Evolutionary conservation across 805 yeast species (phyloP).

Genomic region (Metschnikowia lochheadii): DNA sequence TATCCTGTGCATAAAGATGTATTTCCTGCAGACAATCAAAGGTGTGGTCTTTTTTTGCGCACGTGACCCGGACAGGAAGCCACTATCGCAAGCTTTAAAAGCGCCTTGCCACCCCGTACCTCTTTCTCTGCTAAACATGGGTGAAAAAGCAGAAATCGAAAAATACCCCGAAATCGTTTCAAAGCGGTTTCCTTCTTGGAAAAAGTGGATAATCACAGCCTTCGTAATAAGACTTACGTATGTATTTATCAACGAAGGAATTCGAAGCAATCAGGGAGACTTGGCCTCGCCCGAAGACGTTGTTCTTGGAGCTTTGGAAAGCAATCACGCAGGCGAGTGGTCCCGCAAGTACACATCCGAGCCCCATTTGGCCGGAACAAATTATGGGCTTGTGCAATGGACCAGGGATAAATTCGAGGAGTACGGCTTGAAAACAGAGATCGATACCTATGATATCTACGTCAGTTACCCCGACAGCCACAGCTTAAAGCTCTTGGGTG

Average conservation of each 20-base stretch:
- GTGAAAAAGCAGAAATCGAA: not conserved
- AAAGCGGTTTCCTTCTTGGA: not conserved
- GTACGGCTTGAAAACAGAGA: constrained; percentile 49
- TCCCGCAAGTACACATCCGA: constrained; percentile 46
- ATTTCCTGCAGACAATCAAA: too few species aligned
- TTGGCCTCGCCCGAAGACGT: constrained; percentile 10
- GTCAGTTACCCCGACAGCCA: constrained; percentile 49
- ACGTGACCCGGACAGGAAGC: not conserved
- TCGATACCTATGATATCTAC: constrained; percentile 56
- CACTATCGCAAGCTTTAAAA: not conserved
- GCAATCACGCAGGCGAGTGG: constrained; percentile 50
- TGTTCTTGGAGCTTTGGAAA: constrained; percentile 29
- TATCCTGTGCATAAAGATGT: too few species aligned
- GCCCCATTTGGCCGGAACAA: constrained; percentile 51
- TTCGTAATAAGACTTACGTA: too few species aligned
- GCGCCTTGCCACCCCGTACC: not conserved
- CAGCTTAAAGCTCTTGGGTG: constrained; percentile 37
- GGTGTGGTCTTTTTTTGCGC: not conserved
- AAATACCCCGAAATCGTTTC: not conserved
- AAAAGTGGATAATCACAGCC: too few species aligned
- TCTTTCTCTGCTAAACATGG: not conserved
- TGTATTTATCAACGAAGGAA: not conserved
- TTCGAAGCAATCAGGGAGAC: not conserved
- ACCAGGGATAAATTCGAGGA: constrained; percentile 51
- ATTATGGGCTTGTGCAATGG: constrained; percentile 47